Percentiles rank a stretch among this genome's conserved stretches.
Conservation (phyloP, 2,329 filamentous ascomycete species). For the Monosporascus sp. region DNA sequence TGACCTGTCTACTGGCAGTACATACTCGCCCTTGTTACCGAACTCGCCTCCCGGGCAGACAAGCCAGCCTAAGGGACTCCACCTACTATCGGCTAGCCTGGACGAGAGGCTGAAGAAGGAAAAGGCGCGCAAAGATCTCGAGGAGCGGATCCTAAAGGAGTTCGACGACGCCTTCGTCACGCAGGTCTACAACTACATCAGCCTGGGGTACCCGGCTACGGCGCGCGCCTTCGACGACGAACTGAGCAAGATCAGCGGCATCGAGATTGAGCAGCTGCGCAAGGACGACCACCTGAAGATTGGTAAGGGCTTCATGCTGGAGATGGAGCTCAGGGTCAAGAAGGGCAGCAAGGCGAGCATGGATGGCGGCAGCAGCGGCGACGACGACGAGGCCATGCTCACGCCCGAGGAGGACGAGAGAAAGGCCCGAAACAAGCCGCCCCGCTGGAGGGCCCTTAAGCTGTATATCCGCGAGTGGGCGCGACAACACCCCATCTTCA, state of each 20-base stretch:
- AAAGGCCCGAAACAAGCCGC: conserved; percentile 41
- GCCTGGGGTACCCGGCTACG: conserved; percentile 82
- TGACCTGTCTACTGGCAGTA: conserved; percentile 37
- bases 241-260: conserved; percentile 71
- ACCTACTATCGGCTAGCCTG: conserved; percentile 42
- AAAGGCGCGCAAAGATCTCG: conserved; percentile 42
- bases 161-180: conserved; percentile 83
- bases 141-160: conserved; percentile 55
- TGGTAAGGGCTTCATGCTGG: conserved; percentile 68
- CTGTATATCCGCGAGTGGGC: conserved; percentile 88
- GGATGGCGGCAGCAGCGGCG: conserved; percentile 5
- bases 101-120: conserved; percentile 46
- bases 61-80: conserved; percentile 34
- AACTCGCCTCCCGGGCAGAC: conserved; percentile 17
- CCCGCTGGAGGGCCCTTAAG: conserved; percentile 78
- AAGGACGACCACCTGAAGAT: conserved; percentile 56
- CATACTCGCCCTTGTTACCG: conserved; percentile 33
- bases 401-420: conserved; percentile 34
- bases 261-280: conserved; percentile 62
- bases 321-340: conserved; percentile 37
- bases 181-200: conserved; percentile 96
- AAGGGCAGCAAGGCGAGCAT: not conserved
- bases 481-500: conserved; percentile 73
- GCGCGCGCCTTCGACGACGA: conserved; percentile 81
- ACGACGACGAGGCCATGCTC: conserved; percentile 23